phyloP scores from a whole-genome alignment of 1,284 basidiomycete genomes.

The Schizopora paradoxa region DNA sequence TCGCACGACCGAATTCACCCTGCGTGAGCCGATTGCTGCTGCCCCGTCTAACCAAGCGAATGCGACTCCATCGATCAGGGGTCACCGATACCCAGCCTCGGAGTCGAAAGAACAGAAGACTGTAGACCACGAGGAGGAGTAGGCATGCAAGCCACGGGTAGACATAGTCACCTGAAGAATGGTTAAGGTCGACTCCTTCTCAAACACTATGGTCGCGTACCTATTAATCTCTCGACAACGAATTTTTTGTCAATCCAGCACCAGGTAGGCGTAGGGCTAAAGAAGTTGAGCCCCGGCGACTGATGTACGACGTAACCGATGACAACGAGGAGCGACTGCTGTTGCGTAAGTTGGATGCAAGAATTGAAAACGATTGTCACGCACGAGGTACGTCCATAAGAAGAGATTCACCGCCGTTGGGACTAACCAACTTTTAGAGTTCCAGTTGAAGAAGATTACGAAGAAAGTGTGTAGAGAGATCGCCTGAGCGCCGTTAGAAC shows the following conservation, averaged over 20 bases:
- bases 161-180: background rate
- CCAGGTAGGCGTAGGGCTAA: slow-evolving; percentile 15
- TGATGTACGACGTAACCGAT: slow-evolving; percentile 3
- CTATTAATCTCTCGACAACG: slow-evolving; percentile 5
- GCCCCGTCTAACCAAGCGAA: background rate
- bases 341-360: background rate
- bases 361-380: background rate
- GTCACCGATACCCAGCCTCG: slow-evolving; percentile 8
- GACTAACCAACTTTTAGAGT: too few species aligned
- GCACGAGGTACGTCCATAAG: slow-evolving; percentile 14
- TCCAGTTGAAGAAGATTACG: slow-evolving; percentile 17
- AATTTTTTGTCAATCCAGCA: slow-evolving; percentile 13
- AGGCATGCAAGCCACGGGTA: slow-evolving; percentile 11
- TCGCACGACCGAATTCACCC: background rate
- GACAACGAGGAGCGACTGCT: slow-evolving; percentile 10
- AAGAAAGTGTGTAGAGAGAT: slow-evolving; percentile 18
- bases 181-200: background rate
- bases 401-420: too few species aligned
- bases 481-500: slow-evolving; percentile 1
- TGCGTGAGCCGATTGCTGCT: background rate
- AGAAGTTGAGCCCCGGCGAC: slow-evolving; percentile 5
- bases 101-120: slow-evolving; percentile 11
- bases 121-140: slow-evolving; percentile 6
- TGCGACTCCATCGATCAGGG: background rate
- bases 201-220: background rate